Evolutionary conservation across 257 asterid genomes (phyloP).

Genomic region (Penstemon eatonii): DNA sequence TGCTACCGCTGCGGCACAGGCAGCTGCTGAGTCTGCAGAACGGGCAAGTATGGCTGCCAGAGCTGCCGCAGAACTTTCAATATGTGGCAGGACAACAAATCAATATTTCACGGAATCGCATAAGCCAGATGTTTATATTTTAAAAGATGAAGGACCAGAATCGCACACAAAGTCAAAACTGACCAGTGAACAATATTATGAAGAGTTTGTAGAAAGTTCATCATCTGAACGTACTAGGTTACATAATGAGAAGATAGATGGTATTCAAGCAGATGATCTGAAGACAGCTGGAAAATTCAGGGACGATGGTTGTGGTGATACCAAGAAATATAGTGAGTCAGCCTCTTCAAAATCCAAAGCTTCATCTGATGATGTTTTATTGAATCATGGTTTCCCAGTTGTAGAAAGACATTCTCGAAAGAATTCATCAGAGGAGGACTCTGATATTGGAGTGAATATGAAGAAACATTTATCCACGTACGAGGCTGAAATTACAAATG

Average conservation of each 20-base stretch:
- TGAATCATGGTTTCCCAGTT: conserved; percentile 33
- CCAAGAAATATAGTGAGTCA: conserved; percentile 31
- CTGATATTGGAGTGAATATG: conserved; percentile 20
- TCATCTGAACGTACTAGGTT: conserved; percentile 35
- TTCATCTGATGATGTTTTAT: conserved; percentile 37
- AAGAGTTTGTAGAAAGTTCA: conserved; percentile 34
- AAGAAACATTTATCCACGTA: conserved; percentile 34
- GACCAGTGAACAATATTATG: conserved; percentile 31
- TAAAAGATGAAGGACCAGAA: conserved; percentile 40
- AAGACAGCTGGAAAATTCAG: conserved; percentile 32
- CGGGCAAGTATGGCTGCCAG: conserved; percentile 85
- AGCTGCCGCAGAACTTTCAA: conserved; percentile 88
- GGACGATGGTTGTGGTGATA: conserved; percentile 34
- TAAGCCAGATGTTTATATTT: conserved; percentile 29
- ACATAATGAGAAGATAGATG: conserved; percentile 32
- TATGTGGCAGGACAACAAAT: conserved; percentile 38
- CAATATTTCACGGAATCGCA: conserved; percentile 45
- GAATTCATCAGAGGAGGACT: conserved; percentile 35
- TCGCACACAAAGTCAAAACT: conserved; percentile 27
- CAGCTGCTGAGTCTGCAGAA: conserved; percentile 94
- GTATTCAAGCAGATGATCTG: conserved; percentile 29
- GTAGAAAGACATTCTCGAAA: conserved; percentile 36
- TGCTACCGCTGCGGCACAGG: conserved; percentile 87
- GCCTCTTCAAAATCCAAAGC: conserved; percentile 39
- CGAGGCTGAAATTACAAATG: conserved; percentile 19